Percentiles rank a stretch among this genome's conserved stretches.
These are phyloP conservation scores for Lasiodiplodia sp. DNA, from an alignment of 2,329 filamentous ascomycete species.

Conservation along the genomic window DNA sequence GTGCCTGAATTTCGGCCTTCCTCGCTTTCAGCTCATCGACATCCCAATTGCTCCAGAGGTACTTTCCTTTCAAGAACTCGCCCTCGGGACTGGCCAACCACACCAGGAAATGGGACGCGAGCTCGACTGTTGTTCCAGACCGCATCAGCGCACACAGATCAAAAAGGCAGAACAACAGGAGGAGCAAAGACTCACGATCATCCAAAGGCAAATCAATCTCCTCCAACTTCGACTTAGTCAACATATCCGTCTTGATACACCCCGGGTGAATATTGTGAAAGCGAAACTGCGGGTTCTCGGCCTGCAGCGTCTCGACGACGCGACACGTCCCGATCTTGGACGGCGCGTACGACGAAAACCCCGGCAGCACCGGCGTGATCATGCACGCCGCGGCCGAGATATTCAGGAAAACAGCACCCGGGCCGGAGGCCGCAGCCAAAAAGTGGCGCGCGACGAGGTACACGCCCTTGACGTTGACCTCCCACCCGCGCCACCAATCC, in stretches of 20 bases:
- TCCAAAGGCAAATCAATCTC: background rate
- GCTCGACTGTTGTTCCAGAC: constrained; percentile 29
- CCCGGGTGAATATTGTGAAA: constrained; percentile 54
- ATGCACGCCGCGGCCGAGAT: constrained; percentile 35
- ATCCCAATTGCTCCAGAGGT: constrained; percentile 42
- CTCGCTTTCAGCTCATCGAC: constrained; percentile 41
- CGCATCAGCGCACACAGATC: background rate
- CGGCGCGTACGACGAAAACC: constrained; percentile 41
- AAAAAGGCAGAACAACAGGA: background rate
- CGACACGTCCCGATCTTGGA: constrained; percentile 48
- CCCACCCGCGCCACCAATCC: constrained; percentile 32
- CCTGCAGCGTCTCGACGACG: constrained; percentile 46
- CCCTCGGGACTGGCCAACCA: constrained; percentile 44
- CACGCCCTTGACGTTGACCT: constrained; percentile 35
- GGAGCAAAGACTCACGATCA: background rate
- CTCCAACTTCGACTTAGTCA: constrained; percentile 18
- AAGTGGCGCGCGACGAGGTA: constrained; percentile 38
- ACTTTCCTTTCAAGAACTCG: constrained; percentile 33
- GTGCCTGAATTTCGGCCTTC: constrained; percentile 31
- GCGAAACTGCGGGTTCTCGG: constrained; percentile 47
- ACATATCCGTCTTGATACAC: constrained; percentile 50
- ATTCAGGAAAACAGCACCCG: constrained; percentile 36
- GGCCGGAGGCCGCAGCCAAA: constrained; percentile 33
- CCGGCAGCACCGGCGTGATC: constrained; percentile 5
- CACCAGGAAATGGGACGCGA: constrained; percentile 42